A percentile compares a stretch with the other conserved stretches of the same genome.
These are phyloP conservation scores for Vigna unguiculata DNA, from an alignment of 306 rosid species.

Conservation along the genomic window DNA sequence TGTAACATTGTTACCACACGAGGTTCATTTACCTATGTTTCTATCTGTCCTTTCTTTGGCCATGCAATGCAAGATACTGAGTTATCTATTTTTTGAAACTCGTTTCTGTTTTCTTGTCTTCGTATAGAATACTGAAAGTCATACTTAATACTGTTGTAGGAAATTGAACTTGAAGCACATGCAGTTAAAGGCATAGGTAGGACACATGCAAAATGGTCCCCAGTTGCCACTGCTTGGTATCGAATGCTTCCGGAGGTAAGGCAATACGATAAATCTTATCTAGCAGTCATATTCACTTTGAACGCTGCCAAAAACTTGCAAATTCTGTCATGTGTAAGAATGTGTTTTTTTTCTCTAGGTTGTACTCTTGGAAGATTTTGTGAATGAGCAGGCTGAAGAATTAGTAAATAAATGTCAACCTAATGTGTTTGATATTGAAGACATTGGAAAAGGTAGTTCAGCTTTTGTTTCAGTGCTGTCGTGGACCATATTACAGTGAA, in stretches of 20 bases:
- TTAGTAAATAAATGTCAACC: constrained; percentile 75
- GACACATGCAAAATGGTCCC: constrained; percentile 98
- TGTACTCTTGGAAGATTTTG: constrained; percentile 65
- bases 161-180: constrained; percentile 95
- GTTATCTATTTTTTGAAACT: constrained; percentile 26
- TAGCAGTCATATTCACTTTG: constrained; percentile 14
- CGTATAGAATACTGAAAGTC: constrained; percentile 6
- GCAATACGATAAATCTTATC: constrained; percentile 15
- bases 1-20: background rate
- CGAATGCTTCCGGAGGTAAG: constrained; percentile 97
- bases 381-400: constrained; percentile 73
- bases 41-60: background rate
- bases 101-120: constrained; percentile 24
- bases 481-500: background rate
- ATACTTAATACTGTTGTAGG: constrained; percentile 55
- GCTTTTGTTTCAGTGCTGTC: constrained; percentile 16
- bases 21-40: constrained; percentile 11
- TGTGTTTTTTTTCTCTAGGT: constrained; percentile 55
- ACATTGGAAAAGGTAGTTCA: constrained; percentile 74
- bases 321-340: constrained; percentile 10
- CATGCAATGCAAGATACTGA: constrained; percentile 7
- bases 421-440: constrained; percentile 90
- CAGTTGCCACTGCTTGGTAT: constrained; percentile 97
- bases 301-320: background rate
- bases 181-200: constrained; percentile 96